phyloP scores from a whole-genome alignment of 2,329 filamentous ascomycete species.

The Colletotrichum sublineola region DNA sequence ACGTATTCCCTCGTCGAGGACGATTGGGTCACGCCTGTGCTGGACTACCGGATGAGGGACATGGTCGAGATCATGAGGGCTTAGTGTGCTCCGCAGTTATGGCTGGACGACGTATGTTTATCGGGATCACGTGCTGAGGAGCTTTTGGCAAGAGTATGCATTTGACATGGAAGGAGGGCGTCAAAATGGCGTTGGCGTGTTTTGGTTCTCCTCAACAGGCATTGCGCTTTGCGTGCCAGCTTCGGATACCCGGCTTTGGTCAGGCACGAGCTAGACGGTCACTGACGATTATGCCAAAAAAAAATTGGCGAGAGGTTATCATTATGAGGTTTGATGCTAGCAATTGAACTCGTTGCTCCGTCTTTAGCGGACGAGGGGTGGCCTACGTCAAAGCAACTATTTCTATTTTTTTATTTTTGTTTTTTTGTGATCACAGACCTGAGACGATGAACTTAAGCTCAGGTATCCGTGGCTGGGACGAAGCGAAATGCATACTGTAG shows the following conservation, averaged over 20 bases:
- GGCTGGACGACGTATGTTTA: conserved; percentile 16
- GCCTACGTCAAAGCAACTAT: not conserved
- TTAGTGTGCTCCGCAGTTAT: conserved; percentile 26
- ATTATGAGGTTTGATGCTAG: not conserved
- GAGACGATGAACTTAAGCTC: not conserved
- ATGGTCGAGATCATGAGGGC: conserved; percentile 67
- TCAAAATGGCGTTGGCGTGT: conserved; percentile 25
- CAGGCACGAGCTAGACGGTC: conserved; percentile 39
- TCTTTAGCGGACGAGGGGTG: not conserved
- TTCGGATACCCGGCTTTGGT: conserved; percentile 40
- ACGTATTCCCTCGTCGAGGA: conserved; percentile 72
- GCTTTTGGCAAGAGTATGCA: conserved; percentile 23
- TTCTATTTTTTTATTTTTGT: too few relatives aligned
- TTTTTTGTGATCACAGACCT: not conserved
- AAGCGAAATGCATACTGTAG: not conserved
- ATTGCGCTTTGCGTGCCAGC: conserved; percentile 24
- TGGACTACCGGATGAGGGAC: conserved; percentile 74
- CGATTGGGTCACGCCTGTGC: conserved; percentile 73
- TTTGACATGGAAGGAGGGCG: conserved; percentile 10
- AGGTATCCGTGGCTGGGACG: not conserved
- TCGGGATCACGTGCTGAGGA: not conserved
- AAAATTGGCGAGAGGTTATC: not conserved
- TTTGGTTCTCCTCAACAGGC: conserved; percentile 1
- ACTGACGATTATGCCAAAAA: conserved; percentile 21
- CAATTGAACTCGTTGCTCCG: not conserved